These are phyloP conservation scores for Primulina tabacum DNA, from an alignment of 257 asterid species.

Conservation along the genomic window DNA sequence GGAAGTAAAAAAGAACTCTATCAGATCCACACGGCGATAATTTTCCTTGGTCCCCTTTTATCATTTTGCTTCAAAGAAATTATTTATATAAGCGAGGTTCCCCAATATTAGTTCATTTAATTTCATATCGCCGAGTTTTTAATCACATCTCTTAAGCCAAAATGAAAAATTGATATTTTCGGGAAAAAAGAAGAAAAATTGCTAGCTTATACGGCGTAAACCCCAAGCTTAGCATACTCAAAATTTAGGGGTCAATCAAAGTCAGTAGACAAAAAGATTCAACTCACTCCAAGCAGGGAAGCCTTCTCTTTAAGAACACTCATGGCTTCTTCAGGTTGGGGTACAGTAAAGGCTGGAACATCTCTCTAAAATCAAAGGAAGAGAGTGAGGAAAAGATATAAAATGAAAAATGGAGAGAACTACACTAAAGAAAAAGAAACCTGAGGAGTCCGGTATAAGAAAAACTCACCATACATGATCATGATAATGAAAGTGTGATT, in stretches of 20 bases:
- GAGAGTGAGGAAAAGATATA: conserved; percentile 13
- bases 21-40: not conserved
- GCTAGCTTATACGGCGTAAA: conserved; percentile 7
- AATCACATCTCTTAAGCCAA: conserved; percentile 13
- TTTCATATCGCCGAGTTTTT: conserved; percentile 1
- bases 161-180: not conserved
- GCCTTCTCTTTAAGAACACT: conserved; percentile 61
- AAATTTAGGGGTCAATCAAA: conserved; percentile 16
- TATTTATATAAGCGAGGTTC: conserved; percentile 7
- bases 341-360: conserved; percentile 62
- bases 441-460: conserved; percentile 6
- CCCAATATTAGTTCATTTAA: conserved; percentile 8
- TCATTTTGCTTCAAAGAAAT: conserved; percentile 5
- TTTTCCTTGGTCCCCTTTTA: conserved; percentile 5
- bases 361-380: conserved; percentile 38
- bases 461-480: conserved; percentile 16
- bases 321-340: conserved; percentile 77
- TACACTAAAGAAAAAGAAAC: not conserved
- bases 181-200: not conserved
- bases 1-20: not conserved
- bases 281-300: conserved; percentile 53
- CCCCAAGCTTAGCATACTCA: not conserved
- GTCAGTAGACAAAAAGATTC: conserved; percentile 8
- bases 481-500: conserved; percentile 16
- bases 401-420: conserved; percentile 15